Base-by-base conservation (phyloP, 805 yeast genomes). In the Torulaspora maleeae region DNA sequence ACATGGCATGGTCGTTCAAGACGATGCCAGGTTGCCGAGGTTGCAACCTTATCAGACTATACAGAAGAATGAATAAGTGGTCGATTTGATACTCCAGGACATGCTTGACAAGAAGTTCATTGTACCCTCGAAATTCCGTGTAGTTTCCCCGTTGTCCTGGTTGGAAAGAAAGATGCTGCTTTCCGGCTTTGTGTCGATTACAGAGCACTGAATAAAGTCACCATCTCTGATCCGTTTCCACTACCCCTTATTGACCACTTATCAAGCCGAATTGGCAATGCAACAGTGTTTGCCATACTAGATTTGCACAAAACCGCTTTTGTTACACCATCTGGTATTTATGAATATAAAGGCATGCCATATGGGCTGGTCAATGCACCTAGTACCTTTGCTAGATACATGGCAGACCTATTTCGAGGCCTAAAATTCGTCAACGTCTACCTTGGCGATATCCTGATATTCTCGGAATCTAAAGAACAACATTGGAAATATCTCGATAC, bases 301-400 rank as follows among this genome's bases (percentile, higher is more conserved):
- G 15, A 28, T n/a, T 11, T 28, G 15, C 32, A 28, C 3, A 28
- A n/a, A n/a, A 51, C 52, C 11, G 51, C 54, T 1, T 13, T 48
- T 37, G 43, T 45, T 7, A 52, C 50, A 16, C 49, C 48, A 12
- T 24, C 32, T n/a, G 54, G 54, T 16, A 42, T 52, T 24, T 48
- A 46, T 17, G 46, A 48, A 30, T 52, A 47, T 17, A 43, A 36
- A n/a, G 57, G 49, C 1, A 52, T 56, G 57, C 58, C 54, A 1
- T 45, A 55, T 41, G 58, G 58, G 3, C 25, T 47, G 9, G 40
- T 38, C 2, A 52, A 53, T 29, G 53, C 56, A 5, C 56, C 55
- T 4, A 39, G 48, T 19, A 53, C 57, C 0, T 55, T 56, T 36
- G 44, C 51, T 5, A 20, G 55, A 2, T 50, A 50, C 32, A 55